Evolutionary conservation across 1,139 yeast genomes (phyloP), one percentile per base, ranked within the genome.

Genomic region (Candida labiduridarum): DNA sequence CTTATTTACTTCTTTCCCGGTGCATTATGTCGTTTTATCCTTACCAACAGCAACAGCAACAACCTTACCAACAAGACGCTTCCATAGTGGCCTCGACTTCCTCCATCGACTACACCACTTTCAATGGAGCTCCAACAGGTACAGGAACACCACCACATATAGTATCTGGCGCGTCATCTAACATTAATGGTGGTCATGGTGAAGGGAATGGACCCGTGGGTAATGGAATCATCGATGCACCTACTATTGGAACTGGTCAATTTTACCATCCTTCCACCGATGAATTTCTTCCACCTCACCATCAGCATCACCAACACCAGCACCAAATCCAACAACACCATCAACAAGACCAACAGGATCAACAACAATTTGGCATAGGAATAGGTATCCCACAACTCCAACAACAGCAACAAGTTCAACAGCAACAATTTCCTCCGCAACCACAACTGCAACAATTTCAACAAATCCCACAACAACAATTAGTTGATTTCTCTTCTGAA

Each of bases 221-320:
- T 15, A 46, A 48, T 38, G 40, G 43, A 12, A 46, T 48, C 4
- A 42, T 48, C 14, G 56, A 52, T 47, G 56, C 52, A 10, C 51
- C 52, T n/a, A 30, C 34, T 31, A 50, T 49, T 43, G 56, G 56
- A 15, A 47, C 51, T 8, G 52, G 52, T 9, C 53, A 52, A 41
- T 52, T 49, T 43, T 52, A 45, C 33, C 43, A 40, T 14, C 43
- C 43, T n/a, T 40, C 34, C 12, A 27, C 34, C 15, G 43, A 40
- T 40, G 43, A 40, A 40, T 40, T 40, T 33, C 34, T 40, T 4
- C 43, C 43, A 40, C 41, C 41, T 38, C 41, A 38, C n/a, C 22
- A 19, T 19, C 22, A 19, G 4, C 22, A 19, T 3, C 22, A 19
- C 22, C 22, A 19, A 19, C 22, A 19, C 10, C 41, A 22, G n/a